phyloP scores from a whole-genome alignment of 768 basidiomycete species.

The Mrakia frigida region DNA sequence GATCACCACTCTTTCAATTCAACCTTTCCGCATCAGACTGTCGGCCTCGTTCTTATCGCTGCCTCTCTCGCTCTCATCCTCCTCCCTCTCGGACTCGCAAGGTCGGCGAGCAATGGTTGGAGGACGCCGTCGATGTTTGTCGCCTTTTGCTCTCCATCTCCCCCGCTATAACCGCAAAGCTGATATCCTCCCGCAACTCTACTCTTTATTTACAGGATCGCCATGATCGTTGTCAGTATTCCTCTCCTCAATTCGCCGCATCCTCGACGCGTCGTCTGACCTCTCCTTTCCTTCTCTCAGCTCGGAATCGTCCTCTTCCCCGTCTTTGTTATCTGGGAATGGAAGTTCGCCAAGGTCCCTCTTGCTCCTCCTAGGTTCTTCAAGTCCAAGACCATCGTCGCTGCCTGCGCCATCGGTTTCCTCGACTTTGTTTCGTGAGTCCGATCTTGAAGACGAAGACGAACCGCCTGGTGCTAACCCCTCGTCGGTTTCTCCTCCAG shows the following conservation, averaged over 20 bases:
- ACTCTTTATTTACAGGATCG: conserved; percentile 29
- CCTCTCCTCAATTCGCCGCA: too few relatives aligned
- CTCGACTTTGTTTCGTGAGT: conserved; percentile 43
- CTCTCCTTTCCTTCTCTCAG: neutral
- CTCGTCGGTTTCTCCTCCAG: neutral
- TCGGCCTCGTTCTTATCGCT: conserved; percentile 43
- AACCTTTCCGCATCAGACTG: neutral
- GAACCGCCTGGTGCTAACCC: neutral
- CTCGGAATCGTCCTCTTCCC: conserved; percentile 40
- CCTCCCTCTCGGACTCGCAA: conserved; percentile 43
- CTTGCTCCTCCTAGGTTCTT: conserved; percentile 60
- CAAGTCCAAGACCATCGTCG: conserved; percentile 55
- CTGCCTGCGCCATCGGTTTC: conserved; percentile 59
- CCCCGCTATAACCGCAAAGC: too few relatives aligned
- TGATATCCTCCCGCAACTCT: too few relatives aligned
- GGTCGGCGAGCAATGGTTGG: conserved; percentile 37
- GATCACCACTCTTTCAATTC: neutral
- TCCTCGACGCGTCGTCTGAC: neutral
- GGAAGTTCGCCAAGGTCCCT: conserved; percentile 54
- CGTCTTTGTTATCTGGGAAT: conserved; percentile 43
- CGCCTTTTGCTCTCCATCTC: too few relatives aligned
- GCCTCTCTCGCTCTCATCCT: conserved; percentile 43
- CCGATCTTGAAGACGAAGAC: too few relatives aligned
- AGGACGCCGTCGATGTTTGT: conserved; percentile 38
- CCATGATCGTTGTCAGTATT: conserved; percentile 22